phyloP scores from a whole-genome alignment of 192 early-diverging fungal species.

The Entomortierella lignicola region DNA sequence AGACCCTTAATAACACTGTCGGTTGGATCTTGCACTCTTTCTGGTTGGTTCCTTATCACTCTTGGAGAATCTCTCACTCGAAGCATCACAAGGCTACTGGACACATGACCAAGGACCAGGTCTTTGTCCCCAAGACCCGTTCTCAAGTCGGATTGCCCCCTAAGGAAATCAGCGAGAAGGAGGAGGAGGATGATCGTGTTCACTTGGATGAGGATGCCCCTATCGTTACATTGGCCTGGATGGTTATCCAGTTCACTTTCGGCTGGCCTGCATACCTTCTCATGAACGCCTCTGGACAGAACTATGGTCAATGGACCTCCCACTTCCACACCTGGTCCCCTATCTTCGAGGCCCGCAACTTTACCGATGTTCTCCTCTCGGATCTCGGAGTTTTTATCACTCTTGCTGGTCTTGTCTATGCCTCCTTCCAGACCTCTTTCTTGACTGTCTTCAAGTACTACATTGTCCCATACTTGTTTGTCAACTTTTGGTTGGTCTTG shows the following conservation, averaged over 20 bases:
- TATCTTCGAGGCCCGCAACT: slow-evolving; percentile 84
- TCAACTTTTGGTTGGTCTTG: slow-evolving; percentile 96
- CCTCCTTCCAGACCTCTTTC: slow-evolving; percentile 63
- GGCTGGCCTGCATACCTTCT: slow-evolving; percentile 94
- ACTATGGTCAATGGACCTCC: slow-evolving; percentile 78
- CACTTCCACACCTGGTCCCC: slow-evolving; percentile 88
- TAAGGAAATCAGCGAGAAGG: slow-evolving; percentile 54
- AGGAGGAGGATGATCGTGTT: slow-evolving; percentile 59
- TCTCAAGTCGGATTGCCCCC: slow-evolving; percentile 64
- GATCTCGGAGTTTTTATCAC: slow-evolving; percentile 78
- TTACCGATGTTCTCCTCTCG: slow-evolving; percentile 74
- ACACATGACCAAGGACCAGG: slow-evolving; percentile 93
- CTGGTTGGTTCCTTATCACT: slow-evolving; percentile 92
- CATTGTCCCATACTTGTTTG: slow-evolving; percentile 89
- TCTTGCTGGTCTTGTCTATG: slow-evolving; percentile 64
- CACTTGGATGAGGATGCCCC: slow-evolving; percentile 78
- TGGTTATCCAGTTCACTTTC: slow-evolving; percentile 77
- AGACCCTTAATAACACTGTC: slow-evolving; percentile 87
- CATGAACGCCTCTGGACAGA: slow-evolving; percentile 83
- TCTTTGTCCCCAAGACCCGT: slow-evolving; percentile 90
- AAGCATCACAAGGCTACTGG: slow-evolving; percentile 94
- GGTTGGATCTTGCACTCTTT: slow-evolving; percentile 91
- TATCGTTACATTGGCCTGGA: slow-evolving; percentile 68
- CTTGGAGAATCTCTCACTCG: slow-evolving; percentile 93
- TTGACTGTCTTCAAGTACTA: slow-evolving; percentile 84